These are phyloP conservation scores for Candida stauntonica DNA, from an alignment of 805 yeast genomes.

Conservation along the genomic window DNA sequence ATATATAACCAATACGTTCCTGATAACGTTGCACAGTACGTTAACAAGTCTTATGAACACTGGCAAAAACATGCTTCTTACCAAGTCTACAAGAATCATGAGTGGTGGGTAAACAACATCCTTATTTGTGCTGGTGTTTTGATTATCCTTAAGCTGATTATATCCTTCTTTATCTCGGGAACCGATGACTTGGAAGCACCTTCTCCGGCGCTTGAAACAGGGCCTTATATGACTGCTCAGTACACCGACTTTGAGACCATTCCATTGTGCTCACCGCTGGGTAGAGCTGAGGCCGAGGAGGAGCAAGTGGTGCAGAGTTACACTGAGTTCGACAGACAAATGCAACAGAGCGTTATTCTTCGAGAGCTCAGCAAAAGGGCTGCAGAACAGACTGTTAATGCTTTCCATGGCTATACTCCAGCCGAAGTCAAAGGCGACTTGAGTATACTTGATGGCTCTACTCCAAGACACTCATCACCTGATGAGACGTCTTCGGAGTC, in stretches of 20 bases:
- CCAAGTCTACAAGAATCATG: conserved; percentile 9
- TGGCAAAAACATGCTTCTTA: conserved; percentile 12
- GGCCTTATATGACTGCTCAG: conserved; percentile 1
- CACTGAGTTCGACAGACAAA: not conserved
- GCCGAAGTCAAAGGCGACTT: not conserved
- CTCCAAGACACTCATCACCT: conserved; percentile 10
- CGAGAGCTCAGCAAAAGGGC: conserved; percentile 4
- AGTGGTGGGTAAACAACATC: conserved; percentile 1
- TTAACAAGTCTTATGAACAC: conserved; percentile 1
- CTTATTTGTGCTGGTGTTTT: conserved; percentile 3
- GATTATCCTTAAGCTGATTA: conserved; percentile 3
- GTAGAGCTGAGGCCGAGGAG: conserved; percentile 14
- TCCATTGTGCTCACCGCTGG: conserved; percentile 14
- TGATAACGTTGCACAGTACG: not conserved
- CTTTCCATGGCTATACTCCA: not conserved
- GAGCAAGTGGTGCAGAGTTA: conserved; percentile 7
- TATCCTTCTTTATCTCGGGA: not conserved
- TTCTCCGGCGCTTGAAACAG: no score
- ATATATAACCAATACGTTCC: conserved; percentile 10
- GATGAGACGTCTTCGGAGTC: not conserved
- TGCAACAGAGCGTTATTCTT: conserved; percentile 4
- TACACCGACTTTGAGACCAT: conserved; percentile 15
- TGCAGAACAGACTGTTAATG: not conserved
- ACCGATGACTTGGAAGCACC: not conserved
- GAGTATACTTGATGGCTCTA: conserved; percentile 12